Evolutionary conservation across 225 moss, liverwort and hornwort genomes (phyloP).

Genomic region (Marchantia paleacea): DNA sequence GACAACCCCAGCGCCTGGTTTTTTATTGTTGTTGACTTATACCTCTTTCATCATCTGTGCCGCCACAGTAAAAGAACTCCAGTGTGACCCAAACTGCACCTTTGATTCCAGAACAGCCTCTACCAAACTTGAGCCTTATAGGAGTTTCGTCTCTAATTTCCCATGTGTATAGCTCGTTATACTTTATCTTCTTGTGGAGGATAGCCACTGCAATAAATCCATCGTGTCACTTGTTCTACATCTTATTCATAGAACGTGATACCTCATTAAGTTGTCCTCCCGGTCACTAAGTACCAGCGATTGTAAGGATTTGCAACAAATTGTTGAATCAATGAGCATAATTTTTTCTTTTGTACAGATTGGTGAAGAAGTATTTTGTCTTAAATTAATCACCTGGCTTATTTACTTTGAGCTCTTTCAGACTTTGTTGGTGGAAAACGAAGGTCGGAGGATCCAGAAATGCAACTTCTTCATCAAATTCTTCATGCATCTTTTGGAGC

Average conservation of each 20-base stretch:
- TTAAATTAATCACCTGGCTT: neutral
- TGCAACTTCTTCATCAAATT: slow-evolving; percentile 9
- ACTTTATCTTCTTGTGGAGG: neutral
- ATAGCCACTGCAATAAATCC: neutral
- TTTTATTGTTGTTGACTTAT: too few species aligned
- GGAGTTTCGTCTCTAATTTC: neutral
- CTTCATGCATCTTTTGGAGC: slow-evolving; percentile 20
- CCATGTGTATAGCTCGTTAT: neutral
- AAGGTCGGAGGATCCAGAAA: slow-evolving; percentile 10
- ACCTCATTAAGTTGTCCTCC: too few species aligned
- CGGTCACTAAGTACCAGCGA: too few species aligned
- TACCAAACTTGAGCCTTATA: slow-evolving; percentile 6
- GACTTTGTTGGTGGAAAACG: slow-evolving; percentile 4
- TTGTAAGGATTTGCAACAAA: too few species aligned
- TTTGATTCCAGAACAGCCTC: neutral
- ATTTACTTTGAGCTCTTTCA: neutral
- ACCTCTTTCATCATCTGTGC: slow-evolving; percentile 7
- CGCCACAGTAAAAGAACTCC: slow-evolving; percentile 5
- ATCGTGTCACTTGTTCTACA: neutral
- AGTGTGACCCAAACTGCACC: slow-evolving; percentile 5
- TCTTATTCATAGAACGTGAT: too few species aligned
- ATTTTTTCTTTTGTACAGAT: too few species aligned
- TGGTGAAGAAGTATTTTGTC: neutral
- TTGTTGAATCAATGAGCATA: too few species aligned
- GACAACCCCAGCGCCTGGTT: too few species aligned